These are phyloP conservation scores for Daldinia eschscholtzii DNA, from an alignment of 2,329 filamentous ascomycete genomes.

Conservation along the genomic window DNA sequence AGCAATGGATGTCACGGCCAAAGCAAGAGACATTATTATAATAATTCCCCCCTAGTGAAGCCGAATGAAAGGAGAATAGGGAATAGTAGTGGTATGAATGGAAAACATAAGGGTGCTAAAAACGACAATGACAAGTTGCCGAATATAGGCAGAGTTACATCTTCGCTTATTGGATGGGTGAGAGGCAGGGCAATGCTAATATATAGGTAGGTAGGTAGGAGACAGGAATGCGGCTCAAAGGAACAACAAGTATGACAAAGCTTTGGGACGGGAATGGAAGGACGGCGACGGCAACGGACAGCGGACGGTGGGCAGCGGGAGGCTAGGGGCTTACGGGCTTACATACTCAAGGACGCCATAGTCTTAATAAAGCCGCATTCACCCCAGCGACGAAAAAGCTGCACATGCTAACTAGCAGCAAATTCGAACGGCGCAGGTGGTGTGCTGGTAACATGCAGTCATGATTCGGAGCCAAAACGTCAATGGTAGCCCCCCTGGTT, in stretches of 20 bases:
- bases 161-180: slow-evolving; percentile 37
- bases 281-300: slow-evolving; percentile 6
- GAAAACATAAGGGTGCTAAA: slow-evolving; percentile 18
- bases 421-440: slow-evolving; percentile 39
- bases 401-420: slow-evolving; percentile 45
- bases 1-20: slow-evolving; percentile 32
- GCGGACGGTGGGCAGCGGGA: not conserved
- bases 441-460: slow-evolving; percentile 48
- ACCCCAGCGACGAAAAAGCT: slow-evolving; percentile 40
- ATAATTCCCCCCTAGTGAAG: slow-evolving; percentile 8
- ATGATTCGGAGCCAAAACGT: slow-evolving; percentile 38
- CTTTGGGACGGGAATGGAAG: slow-evolving; percentile 1
- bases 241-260: slow-evolving; percentile 3
- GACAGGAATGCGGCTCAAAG: slow-evolving; percentile 43
- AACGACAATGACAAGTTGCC: slow-evolving; percentile 32
- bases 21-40: slow-evolving; percentile 40
- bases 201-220: not conserved
- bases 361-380: slow-evolving; percentile 48
- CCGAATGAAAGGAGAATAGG: slow-evolving; percentile 13
- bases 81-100: slow-evolving; percentile 13
- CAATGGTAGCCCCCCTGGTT: slow-evolving; percentile 13
- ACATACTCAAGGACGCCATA: slow-evolving; percentile 53
- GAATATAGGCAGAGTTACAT: slow-evolving; percentile 35
- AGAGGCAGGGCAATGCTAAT: slow-evolving; percentile 19
- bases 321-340: slow-evolving; percentile 37